Evolutionary conservation across 495 filamentous ascomycete genomes (phyloP).

Genomic region (Apiosordaria backusii): DNA sequence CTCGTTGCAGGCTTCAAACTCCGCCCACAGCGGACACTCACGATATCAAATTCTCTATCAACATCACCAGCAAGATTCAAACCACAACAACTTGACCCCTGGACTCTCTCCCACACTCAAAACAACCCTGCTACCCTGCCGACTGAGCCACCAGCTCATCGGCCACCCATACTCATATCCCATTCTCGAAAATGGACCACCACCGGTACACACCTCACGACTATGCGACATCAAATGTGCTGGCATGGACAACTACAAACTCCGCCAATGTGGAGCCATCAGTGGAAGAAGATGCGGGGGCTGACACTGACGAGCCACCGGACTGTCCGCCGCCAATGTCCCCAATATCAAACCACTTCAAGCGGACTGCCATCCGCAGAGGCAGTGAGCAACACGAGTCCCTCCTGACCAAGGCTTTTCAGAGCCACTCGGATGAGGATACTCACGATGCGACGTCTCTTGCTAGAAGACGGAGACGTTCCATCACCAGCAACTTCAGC

Average conservation of each 20-base stretch:
- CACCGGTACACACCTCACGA: constrained; percentile 34
- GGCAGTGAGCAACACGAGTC: constrained; percentile 59
- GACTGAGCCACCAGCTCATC: not conserved
- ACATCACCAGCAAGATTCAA: constrained; percentile 3
- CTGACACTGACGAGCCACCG: constrained; percentile 36
- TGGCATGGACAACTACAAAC: constrained; percentile 40
- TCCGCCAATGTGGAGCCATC: constrained; percentile 42
- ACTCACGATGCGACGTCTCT: constrained; percentile 22
- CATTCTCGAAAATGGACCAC: constrained; percentile 36
- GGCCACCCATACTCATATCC: constrained; percentile 2
- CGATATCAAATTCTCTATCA: constrained; percentile 2
- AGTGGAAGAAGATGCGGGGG: constrained; percentile 38
- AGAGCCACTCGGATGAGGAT: constrained; percentile 59
- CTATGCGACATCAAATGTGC: constrained; percentile 36
- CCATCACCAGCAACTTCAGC: constrained; percentile 74
- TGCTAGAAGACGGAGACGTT: constrained; percentile 50
- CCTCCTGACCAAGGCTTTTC: constrained; percentile 74
- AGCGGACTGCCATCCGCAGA: constrained; percentile 41
- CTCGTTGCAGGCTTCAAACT: constrained; percentile 21
- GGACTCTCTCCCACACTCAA: not conserved
- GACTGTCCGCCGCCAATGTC: constrained; percentile 20
- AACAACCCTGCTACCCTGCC: constrained; percentile 6
- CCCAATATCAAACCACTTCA: constrained; percentile 35
- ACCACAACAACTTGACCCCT: constrained; percentile 1
- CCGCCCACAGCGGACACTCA: constrained; percentile 9